These are phyloP conservation scores for Hypoxylon sp. DNA, from an alignment of 2,329 filamentous ascomycete genomes.

Conservation along the genomic window DNA sequence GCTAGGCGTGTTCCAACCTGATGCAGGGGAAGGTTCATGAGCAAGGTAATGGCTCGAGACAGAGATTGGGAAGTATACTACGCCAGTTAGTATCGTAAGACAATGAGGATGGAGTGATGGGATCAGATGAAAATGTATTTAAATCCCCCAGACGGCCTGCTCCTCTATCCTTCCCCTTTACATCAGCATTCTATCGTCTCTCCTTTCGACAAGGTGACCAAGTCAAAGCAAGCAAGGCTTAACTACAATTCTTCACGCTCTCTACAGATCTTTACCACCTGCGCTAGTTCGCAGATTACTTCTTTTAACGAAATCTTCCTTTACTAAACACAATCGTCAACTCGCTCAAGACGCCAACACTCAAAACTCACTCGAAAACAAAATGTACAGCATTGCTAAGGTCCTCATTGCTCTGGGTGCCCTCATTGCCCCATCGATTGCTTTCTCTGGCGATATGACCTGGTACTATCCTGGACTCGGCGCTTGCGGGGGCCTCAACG, in stretches of 20 bases:
- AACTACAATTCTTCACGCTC: background rate
- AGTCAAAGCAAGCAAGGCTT: conserved; percentile 2
- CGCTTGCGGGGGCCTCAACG: conserved; percentile 43
- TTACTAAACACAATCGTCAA: conserved; percentile 1
- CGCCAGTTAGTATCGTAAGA: background rate
- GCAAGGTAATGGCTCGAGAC: background rate
- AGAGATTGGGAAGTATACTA: background rate
- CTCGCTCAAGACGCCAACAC: background rate
- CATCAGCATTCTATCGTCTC: conserved; percentile 10
- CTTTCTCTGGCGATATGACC: conserved; percentile 48
- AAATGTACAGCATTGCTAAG: conserved; percentile 33
- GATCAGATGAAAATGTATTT: conserved; percentile 11
- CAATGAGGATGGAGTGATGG: background rate
- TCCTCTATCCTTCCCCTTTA: background rate
- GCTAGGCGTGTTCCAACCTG: background rate
- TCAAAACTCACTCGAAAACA: conserved; percentile 1
- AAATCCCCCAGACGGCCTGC: conserved; percentile 1
- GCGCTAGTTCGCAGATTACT: background rate
- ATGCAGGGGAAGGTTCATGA: background rate
- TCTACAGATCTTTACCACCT: background rate
- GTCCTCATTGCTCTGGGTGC: conserved; percentile 35
- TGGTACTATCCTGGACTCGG: conserved; percentile 46
- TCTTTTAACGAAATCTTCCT: conserved; percentile 1
- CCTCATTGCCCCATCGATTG: conserved; percentile 32
- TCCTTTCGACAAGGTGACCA: conserved; percentile 5